Percentiles rank a stretch among this genome's conserved stretches.
Evolutionary conservation across 768 basidiomycete species (phyloP).

Genomic region (Hericium coralloides): DNA sequence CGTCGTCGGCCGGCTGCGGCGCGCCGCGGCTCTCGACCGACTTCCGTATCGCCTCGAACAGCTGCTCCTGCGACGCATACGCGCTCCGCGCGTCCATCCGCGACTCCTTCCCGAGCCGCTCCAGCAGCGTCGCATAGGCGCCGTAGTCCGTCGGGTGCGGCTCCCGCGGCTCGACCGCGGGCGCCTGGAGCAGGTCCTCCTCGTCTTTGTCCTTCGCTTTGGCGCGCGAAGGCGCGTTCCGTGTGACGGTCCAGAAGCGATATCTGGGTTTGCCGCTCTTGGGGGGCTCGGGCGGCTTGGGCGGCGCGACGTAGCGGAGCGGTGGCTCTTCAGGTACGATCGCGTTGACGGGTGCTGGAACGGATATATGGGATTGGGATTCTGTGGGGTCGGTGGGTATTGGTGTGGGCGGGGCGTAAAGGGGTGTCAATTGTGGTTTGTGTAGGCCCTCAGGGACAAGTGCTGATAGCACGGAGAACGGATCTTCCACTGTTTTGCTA

Average conservation of each 20-base stretch:
- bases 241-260: conserved; percentile 54
- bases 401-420: conserved; percentile 32
- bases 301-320: conserved; percentile 3
- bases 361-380: conserved; percentile 10
- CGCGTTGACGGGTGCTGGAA: conserved; percentile 19
- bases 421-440: conserved; percentile 48
- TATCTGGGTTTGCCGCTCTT: conserved; percentile 23
- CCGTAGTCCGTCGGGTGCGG: conserved; percentile 53
- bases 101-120: conserved; percentile 22
- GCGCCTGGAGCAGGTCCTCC: conserved; percentile 26
- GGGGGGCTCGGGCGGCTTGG: background rate
- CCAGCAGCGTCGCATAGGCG: conserved; percentile 44
- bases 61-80: conserved; percentile 22
- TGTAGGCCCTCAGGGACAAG: conserved; percentile 50
- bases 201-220: conserved; percentile 46
- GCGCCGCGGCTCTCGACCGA: background rate
- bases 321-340: conserved; percentile 21
- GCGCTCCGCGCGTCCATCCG: conserved; percentile 11
- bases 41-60: conserved; percentile 13
- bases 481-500: conserved; percentile 59
- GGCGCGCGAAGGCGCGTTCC: conserved; percentile 37
- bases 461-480: conserved; percentile 57
- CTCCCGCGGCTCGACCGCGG: conserved; percentile 44
- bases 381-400: conserved; percentile 3
- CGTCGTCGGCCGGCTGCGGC: background rate